phyloP scores from a whole-genome alignment of 805 yeast species.

The Metschnikowia henanensis region DNA sequence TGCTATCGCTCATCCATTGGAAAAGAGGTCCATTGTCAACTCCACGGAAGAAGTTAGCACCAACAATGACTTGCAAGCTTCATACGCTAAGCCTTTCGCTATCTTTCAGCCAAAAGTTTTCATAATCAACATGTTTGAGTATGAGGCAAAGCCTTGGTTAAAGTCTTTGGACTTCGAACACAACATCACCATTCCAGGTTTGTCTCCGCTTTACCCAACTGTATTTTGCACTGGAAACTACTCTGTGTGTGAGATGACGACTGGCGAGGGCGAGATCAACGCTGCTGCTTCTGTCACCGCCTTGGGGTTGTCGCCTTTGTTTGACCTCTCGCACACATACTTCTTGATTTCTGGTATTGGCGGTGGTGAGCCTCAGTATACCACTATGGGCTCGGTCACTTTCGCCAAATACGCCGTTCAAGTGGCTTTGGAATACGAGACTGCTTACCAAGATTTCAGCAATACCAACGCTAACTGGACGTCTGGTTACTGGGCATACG shows the following conservation, averaged over 20 bases:
- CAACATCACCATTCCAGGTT: slow-evolving; percentile 64
- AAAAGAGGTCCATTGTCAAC: slow-evolving; percentile 15
- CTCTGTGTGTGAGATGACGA: slow-evolving; percentile 57
- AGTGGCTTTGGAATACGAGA: slow-evolving; percentile 58
- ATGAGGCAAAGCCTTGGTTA: slow-evolving; percentile 55
- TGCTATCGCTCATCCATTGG: slow-evolving; percentile 19
- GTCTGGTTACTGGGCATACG: slow-evolving; percentile 59
- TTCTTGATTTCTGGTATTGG: slow-evolving; percentile 67
- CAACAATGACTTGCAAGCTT: slow-evolving; percentile 21
- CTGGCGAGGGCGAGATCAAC: slow-evolving; percentile 71
- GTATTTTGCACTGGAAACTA: slow-evolving; percentile 55
- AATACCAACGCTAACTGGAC: slow-evolving; percentile 49
- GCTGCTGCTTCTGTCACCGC: slow-evolving; percentile 63
- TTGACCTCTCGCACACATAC: slow-evolving; percentile 60
- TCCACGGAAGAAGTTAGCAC: slow-evolving; percentile 15
- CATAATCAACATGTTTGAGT: slow-evolving; percentile 54
- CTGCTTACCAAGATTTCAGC: slow-evolving; percentile 42
- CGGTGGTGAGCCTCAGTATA: slow-evolving; percentile 57
- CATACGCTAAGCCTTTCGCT: slow-evolving; percentile 32
- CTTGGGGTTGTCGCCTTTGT: slow-evolving; percentile 50
- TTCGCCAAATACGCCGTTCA: slow-evolving; percentile 62
- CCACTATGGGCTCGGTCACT: slow-evolving; percentile 60
- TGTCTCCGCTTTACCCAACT: slow-evolving; percentile 58
- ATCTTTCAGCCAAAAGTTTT: slow-evolving; percentile 53
- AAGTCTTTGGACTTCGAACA: slow-evolving; percentile 46